Evolutionary conservation across 345 rosid genomes (phyloP), one percentile per base, ranked within the genome.

Genomic region (Passiflora organensis): DNA sequence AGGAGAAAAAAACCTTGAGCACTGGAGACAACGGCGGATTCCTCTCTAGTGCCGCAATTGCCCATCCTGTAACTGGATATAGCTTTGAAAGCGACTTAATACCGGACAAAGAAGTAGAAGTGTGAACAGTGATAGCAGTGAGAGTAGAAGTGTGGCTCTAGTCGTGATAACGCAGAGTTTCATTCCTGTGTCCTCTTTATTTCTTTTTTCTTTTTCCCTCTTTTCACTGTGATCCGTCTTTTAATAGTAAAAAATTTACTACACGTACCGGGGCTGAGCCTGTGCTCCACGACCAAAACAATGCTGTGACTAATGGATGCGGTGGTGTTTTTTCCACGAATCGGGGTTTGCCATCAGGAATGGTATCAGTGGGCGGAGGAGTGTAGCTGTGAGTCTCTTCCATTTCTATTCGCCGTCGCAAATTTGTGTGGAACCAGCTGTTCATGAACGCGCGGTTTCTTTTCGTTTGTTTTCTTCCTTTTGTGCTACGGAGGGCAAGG

Each of bases 41-140:
- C 95, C 77, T 88, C 99, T 77, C 94, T 77, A 58, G 96, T 93
- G 54, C 95, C 95, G 55, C 99, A 93, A 80, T 88, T 88, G 59
- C 96, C 99, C 99, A 91, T 91, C 24, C 1, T 36, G 17, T 22
- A 6, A 51, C 1, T 44, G 32, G 4, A 32, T 15, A 10, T 34
- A 36, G 65, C 15, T 53, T 6, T 21, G 51, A 47, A 10, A 36
- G 45, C 43, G 57, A 58, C 53, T 37, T 20, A 43, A 28, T 25
- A 32, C 14, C 14, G n/a, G 43, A 12, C 13, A 15, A 37, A 37
- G 11, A 37, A 37, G 0, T 37, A 9, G 11, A 37, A 37, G 11
- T 37, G 11, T 13, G n/a, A 28, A 41, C 15, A 36, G 17, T 41
- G 44, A 48, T 3, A 42, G 38, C 34, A 55, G 49, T 18, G n/a